phyloP scores from a whole-genome alignment of 2,329 filamentous ascomycete genomes.

The Colletotrichum cereale region DNA sequence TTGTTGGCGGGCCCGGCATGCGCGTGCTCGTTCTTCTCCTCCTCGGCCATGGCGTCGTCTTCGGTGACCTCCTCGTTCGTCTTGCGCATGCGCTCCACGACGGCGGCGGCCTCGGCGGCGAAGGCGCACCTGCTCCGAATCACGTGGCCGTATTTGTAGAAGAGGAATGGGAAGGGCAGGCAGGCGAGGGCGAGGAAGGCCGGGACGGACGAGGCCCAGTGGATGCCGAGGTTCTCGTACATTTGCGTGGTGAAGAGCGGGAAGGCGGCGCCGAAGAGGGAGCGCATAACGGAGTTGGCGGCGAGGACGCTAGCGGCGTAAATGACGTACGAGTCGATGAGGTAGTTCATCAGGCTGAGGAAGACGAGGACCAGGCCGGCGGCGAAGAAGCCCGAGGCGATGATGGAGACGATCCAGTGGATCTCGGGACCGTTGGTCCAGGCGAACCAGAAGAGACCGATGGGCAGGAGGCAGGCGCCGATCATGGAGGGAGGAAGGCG shows the following conservation, averaged over 20 bases:
- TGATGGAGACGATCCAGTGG: slow-evolving; percentile 62
- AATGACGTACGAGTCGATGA: slow-evolving; percentile 70
- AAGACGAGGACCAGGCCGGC: slow-evolving; percentile 64
- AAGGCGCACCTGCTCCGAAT: slow-evolving; percentile 68
- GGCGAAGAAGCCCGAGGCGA: slow-evolving; percentile 51
- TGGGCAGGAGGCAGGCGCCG: slow-evolving; percentile 65
- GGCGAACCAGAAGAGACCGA: slow-evolving; percentile 69
- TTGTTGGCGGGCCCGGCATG: slow-evolving; percentile 1
- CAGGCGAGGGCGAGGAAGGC: slow-evolving; percentile 80
- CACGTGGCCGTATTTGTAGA: slow-evolving; percentile 74
- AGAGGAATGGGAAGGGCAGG: slow-evolving; percentile 80
- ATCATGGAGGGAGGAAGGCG: slow-evolving; percentile 67
- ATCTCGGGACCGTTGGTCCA: slow-evolving; percentile 66
- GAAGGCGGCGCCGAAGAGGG: slow-evolving; percentile 78
- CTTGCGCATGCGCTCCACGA: slow-evolving; percentile 62
- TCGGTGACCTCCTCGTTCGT: slow-evolving; percentile 34
- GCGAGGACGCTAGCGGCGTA: slow-evolving; percentile 82
- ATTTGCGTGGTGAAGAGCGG: slow-evolving; percentile 77
- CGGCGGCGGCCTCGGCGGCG: slow-evolving; percentile 69
- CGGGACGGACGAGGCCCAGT: slow-evolving; percentile 81
- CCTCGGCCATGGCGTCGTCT: slow-evolving; percentile 40
- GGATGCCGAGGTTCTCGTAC: slow-evolving; percentile 73
- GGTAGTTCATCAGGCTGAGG: slow-evolving; percentile 65
- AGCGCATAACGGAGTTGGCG: slow-evolving; percentile 78
- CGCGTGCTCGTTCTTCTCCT: slow-evolving; percentile 35